Evolutionary conservation across 805 yeast genomes (phyloP).

Genomic region (Candida odintsovae): DNA sequence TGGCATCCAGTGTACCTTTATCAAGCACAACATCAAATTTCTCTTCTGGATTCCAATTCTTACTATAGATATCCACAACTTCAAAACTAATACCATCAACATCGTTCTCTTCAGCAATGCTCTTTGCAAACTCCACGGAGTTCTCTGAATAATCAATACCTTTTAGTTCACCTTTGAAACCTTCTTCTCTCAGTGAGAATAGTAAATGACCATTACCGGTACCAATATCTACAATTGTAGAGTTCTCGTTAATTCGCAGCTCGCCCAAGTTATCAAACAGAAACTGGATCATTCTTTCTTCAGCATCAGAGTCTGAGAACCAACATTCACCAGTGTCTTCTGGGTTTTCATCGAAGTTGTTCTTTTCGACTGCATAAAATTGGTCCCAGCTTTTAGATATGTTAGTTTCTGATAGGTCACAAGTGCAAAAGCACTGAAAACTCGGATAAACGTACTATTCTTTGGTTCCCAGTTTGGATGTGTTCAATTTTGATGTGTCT

Average conservation of each 20-base stretch:
- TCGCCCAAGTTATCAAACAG: slow-evolving; percentile 45
- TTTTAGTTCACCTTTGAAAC: slow-evolving; percentile 47
- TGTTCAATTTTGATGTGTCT: slow-evolving; percentile 47
- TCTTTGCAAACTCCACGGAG: slow-evolving; percentile 70
- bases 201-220: slow-evolving; percentile 94
- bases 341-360: slow-evolving; percentile 66
- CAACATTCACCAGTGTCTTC: slow-evolving; percentile 93
- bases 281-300: slow-evolving; percentile 72
- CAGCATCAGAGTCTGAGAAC: slow-evolving; percentile 96
- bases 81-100: slow-evolving; percentile 42
- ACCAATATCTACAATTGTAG: slow-evolving; percentile 72
- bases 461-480: slow-evolving; percentile 82
- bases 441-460: slow-evolving; percentile 43
- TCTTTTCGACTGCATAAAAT: slow-evolving; percentile 68
- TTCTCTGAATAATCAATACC: slow-evolving; percentile 87
- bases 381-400: slow-evolving; percentile 64
- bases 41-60: slow-evolving; percentile 28
- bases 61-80: slow-evolving; percentile 62
- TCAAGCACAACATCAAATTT: slow-evolving; percentile 75
- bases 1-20: slow-evolving; percentile 96
- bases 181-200: slow-evolving; percentile 62
- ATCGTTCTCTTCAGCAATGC: slow-evolving; percentile 42
- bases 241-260: slow-evolving; percentile 24
- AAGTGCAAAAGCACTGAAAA: background rate
- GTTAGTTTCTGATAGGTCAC: slow-evolving; percentile 14